Conservation (phyloP, 257 asterid species). For the Leonotis leonurus region DNA sequence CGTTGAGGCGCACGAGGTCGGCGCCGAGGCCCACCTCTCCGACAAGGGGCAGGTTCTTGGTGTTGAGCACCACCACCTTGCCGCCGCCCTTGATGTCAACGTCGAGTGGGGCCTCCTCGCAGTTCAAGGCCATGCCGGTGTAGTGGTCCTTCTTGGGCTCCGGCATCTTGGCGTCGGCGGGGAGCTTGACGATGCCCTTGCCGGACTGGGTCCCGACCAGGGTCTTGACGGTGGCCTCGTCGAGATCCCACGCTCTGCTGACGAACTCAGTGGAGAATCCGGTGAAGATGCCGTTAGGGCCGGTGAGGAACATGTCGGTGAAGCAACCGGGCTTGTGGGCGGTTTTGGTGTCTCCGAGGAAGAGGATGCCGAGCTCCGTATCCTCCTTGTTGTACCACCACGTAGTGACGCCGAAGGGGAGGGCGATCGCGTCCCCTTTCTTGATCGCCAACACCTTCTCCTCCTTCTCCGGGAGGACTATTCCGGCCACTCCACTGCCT, state of each 20-base stretch:
- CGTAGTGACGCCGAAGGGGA: constrained; percentile 70
- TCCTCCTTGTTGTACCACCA: constrained; percentile 83
- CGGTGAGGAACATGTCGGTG: constrained; percentile 61
- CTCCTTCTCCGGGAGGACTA: constrained; percentile 65
- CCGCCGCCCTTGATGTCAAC: constrained; percentile 66
- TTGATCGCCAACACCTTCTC: constrained; percentile 68
- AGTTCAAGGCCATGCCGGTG: constrained; percentile 57
- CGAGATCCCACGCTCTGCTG: constrained; percentile 57
- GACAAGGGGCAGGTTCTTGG: constrained; percentile 66
- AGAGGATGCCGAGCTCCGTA: constrained; percentile 58
- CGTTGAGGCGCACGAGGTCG: constrained; percentile 53
- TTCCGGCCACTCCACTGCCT: constrained; percentile 66
- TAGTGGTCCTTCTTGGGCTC: constrained; percentile 47
- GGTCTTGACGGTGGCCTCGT: constrained; percentile 43
- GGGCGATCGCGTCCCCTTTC: constrained; percentile 63
- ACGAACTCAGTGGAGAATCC: constrained; percentile 71
- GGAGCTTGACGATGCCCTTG: constrained; percentile 53
- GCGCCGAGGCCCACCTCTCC: constrained; percentile 66
- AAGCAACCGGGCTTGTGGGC: constrained; percentile 59
- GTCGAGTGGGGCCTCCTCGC: constrained; percentile 63
- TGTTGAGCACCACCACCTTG: constrained; percentile 56
- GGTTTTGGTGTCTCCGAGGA: constrained; percentile 64
- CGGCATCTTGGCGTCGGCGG: constrained; percentile 44
- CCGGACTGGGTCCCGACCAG: constrained; percentile 44
- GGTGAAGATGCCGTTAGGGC: constrained; percentile 68